These are phyloP conservation scores for Rubia balearica DNA, from an alignment of 305 asterid genomes.

Conservation along the genomic window DNA sequence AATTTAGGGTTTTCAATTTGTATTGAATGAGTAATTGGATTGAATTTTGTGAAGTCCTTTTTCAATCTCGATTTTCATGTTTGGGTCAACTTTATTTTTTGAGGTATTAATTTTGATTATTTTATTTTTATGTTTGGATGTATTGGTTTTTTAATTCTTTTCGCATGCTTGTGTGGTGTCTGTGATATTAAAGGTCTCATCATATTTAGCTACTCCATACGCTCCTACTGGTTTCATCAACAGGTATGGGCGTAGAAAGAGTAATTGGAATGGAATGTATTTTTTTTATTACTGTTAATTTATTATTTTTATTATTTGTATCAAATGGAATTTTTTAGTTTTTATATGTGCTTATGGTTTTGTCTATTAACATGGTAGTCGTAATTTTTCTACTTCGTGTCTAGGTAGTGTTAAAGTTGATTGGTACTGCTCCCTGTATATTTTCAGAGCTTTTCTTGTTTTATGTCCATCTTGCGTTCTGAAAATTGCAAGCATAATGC, in stretches of 20 bases:
- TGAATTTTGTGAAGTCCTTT: neutral
- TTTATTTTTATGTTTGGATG: neutral
- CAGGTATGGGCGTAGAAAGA: neutral
- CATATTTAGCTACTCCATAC: neutral
- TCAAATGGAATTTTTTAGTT: neutral
- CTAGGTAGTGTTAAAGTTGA: neutral
- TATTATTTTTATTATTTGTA: neutral
- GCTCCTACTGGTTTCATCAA: neutral
- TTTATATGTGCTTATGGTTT: neutral
- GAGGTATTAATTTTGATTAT: neutral
- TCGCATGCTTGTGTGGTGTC: neutral
- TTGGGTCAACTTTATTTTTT: neutral
- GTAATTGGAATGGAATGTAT: neutral
- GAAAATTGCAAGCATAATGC: neutral
- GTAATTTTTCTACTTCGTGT: too few relatives aligned
- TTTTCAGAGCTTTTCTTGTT: neutral
- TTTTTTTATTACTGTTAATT: neutral
- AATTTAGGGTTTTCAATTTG: neutral
- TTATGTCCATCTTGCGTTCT: neutral
- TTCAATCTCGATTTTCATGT: neutral
- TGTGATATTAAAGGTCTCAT: neutral
- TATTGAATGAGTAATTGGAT: neutral
- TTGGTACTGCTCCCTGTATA: too few relatives aligned
- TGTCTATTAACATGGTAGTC: neutral
- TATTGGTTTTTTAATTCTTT: neutral